Evolutionary conservation across 2,329 filamentous ascomycete genomes (phyloP).

Genomic region (Claviceps digitariae): DNA sequence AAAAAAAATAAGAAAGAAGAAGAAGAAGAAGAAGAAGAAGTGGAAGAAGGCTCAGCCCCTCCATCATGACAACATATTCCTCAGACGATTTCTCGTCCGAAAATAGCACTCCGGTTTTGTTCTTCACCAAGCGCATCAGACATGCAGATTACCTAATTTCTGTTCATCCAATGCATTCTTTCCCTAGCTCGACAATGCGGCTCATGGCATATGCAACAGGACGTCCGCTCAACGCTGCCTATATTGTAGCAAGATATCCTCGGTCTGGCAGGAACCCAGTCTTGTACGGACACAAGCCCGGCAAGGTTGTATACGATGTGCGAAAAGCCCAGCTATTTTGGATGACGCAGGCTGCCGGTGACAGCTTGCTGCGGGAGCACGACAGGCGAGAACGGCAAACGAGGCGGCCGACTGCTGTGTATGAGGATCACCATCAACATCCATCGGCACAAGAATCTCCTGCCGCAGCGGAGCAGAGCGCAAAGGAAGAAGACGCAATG

Average conservation of each 20-base stretch:
- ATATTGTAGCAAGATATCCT: slow-evolving; percentile 3
- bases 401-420: background rate
- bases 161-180: background rate
- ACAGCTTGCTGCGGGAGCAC: background rate
- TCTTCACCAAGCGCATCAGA: background rate
- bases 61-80: background rate
- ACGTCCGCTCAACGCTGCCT: background rate
- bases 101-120: background rate
- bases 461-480: background rate
- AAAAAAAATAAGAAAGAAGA: too few species aligned
- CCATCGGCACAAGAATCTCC: background rate
- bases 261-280: background rate
- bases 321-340: background rate
- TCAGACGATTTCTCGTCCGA: background rate
- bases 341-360: background rate
- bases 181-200: background rate
- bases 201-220: slow-evolving; percentile 1
- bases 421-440: background rate
- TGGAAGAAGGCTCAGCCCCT: background rate
- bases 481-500: background rate
- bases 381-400: background rate
- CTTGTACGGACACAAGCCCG: background rate
- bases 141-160: slow-evolving; percentile 1
- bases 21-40: too few species aligned
- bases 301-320: background rate